Conservation (phyloP, 805 yeast species). For the Wickerhamiella musiphila region DNA sequence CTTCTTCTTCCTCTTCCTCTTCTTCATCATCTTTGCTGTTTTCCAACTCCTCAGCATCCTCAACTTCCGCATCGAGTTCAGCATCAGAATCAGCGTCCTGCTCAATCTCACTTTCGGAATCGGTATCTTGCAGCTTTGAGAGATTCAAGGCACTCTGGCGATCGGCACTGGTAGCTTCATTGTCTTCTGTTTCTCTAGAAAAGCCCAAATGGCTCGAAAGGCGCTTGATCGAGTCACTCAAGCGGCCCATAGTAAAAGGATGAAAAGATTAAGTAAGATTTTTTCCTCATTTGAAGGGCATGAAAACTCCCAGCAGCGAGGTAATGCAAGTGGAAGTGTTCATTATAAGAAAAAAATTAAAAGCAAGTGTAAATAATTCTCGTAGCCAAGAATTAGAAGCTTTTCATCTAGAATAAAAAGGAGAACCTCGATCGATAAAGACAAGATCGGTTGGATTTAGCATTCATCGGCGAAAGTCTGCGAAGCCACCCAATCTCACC, state of each 20-base stretch:
- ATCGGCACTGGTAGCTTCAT: slow-evolving; percentile 12
- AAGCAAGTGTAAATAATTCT: too few species aligned
- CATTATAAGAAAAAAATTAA: too few species aligned
- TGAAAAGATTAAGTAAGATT: too few species aligned
- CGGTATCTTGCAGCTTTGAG: slow-evolving; percentile 21
- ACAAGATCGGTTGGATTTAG: too few species aligned
- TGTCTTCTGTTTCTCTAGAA: slow-evolving; percentile 1
- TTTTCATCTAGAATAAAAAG: too few species aligned
- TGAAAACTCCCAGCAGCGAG: too few species aligned
- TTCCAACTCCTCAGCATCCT: slow-evolving; percentile 27
- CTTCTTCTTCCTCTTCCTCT: slow-evolving; percentile 38
- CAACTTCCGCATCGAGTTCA: slow-evolving; percentile 13
- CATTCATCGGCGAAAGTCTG: too few species aligned
- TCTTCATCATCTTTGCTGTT: slow-evolving; percentile 32
- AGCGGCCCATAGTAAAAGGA: slow-evolving; percentile 12
- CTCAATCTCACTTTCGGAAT: slow-evolving; percentile 15
- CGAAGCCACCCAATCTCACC: too few species aligned
- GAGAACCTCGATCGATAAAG: too few species aligned
- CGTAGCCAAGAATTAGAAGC: too few species aligned
- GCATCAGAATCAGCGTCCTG: slow-evolving; percentile 14
- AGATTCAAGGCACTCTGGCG: slow-evolving; percentile 22
- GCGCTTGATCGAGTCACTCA: slow-evolving; percentile 15
- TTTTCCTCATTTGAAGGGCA: too few species aligned
- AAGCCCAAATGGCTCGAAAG: slow-evolving; percentile 14
- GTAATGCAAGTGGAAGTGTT: too few species aligned